Conservation (phyloP, 176 grass and related monocot genomes). For the Phyllostachys edulis region DNA sequence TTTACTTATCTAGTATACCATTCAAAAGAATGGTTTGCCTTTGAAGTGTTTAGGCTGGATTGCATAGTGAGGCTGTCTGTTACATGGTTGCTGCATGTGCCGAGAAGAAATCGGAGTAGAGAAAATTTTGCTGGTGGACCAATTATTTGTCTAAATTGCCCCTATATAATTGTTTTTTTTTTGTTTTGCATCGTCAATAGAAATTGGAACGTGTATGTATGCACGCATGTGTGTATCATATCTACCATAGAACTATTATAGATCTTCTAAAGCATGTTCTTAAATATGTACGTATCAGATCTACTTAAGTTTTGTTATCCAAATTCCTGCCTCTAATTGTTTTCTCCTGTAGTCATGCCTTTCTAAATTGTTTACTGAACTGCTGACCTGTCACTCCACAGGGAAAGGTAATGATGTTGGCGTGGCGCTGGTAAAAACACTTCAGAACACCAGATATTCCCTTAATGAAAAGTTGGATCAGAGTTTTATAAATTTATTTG, state of each 20-base stretch:
- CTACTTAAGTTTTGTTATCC: not conserved
- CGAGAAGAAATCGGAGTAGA: conserved; percentile 1
- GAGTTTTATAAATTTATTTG: conserved; percentile 86
- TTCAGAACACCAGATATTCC: conserved; percentile 85
- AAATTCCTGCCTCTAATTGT: not conserved
- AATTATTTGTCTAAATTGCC: conserved; percentile 9
- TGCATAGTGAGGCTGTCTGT: not conserved
- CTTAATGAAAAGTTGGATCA: conserved; percentile 86
- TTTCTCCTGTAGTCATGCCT: not conserved
- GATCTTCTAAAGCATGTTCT: conserved; percentile 19
- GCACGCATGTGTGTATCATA: not conserved
- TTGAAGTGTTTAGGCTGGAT: conserved; percentile 25
- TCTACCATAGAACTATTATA: not conserved
- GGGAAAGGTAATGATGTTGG: conserved; percentile 80
- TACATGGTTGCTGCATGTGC: not conserved
- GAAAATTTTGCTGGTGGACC: not conserved
- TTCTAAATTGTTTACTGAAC: conserved; percentile 20
- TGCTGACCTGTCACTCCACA: conserved; percentile 39
- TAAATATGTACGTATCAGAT: not conserved
- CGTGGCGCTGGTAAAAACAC: conserved; percentile 66
- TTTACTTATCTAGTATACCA: not conserved
- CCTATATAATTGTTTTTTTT: not conserved
- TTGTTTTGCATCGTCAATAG: not conserved
- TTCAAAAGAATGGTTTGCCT: conserved; percentile 9
- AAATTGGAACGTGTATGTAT: not conserved